These are phyloP conservation scores for Entomortierella lignicola DNA, from an alignment of 192 early-diverging fungal genomes.

Conservation along the genomic window DNA sequence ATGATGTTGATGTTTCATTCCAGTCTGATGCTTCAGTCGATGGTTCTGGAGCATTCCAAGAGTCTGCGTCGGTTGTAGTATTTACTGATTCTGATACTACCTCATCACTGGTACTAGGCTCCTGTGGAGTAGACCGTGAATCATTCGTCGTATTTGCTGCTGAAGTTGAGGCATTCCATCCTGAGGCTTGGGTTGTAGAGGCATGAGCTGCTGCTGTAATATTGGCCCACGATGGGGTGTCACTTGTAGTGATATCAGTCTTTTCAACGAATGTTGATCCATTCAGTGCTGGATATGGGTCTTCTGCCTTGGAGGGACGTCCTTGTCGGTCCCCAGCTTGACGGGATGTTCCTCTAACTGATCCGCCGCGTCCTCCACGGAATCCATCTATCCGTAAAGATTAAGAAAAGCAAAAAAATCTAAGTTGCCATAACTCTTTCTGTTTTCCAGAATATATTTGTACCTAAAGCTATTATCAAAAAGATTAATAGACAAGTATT, in stretches of 20 bases:
- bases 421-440: not conserved
- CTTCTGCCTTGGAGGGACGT: slow-evolving; percentile 35
- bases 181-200: not conserved
- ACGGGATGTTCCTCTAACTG: slow-evolving; percentile 53
- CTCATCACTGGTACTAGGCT: not conserved
- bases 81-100: not conserved
- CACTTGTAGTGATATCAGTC: slow-evolving; percentile 12
- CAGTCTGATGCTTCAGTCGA: not conserved
- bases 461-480: too few relatives aligned
- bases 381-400: slow-evolving; percentile 55
- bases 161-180: slow-evolving; percentile 17
- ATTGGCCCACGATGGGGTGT: slow-evolving; percentile 59
- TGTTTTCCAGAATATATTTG: too few relatives aligned
- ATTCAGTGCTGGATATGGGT: slow-evolving; percentile 21
- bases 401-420: not conserved
- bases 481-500: too few relatives aligned
- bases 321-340: slow-evolving; percentile 36
- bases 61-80: not conserved
- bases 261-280: slow-evolving; percentile 22
- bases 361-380: slow-evolving; percentile 72
- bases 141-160: slow-evolving; percentile 1
- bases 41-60: not conserved
- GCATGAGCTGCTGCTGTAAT: slow-evolving; percentile 37
- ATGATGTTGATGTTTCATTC: not conserved
- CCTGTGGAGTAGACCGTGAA: slow-evolving; percentile 7